A percentile compares a stretch with the other conserved stretches of the same genome.
phyloP scores from a whole-genome alignment of 2,329 filamentous ascomycete species.

The Cadophora sp. region DNA sequence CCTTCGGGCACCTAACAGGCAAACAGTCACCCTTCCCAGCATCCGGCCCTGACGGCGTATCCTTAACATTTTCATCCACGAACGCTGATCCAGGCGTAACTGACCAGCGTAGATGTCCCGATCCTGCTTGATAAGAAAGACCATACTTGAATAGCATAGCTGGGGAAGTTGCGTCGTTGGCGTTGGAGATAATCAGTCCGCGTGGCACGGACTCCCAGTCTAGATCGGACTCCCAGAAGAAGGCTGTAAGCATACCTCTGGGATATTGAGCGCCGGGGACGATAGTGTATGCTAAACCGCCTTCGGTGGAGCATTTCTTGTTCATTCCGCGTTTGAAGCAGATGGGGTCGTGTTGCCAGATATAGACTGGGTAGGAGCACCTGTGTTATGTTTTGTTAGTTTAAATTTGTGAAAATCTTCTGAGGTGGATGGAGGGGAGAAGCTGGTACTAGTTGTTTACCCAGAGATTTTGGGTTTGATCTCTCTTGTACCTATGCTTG shows the following conservation, averaged over 20 bases:
- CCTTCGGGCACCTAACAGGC: background rate
- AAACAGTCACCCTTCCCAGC: background rate
- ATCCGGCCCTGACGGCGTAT: background rate
- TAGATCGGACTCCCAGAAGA: background rate
- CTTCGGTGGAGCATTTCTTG: background rate
- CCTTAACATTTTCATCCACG: background rate
- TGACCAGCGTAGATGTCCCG: background rate
- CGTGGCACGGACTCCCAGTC: background rate
- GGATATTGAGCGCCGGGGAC: background rate
- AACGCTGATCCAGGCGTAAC: background rate
- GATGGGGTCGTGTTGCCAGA: background rate
- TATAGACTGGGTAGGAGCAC: background rate
- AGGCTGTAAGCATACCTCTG: background rate
- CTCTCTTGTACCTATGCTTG: background rate
- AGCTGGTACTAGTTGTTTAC: background rate
- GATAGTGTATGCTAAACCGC: background rate
- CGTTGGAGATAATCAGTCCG: background rate
- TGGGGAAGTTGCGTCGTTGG: no score
- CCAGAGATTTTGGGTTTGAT: background rate
- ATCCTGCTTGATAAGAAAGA: background rate
- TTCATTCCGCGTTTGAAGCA: background rate
- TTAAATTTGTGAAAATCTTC: background rate
- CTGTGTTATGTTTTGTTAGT: background rate
- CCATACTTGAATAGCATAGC: background rate
- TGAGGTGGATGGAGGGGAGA: background rate